Evolutionary conservation across 169 alveolate genomes (phyloP).

Genomic region (Eimeria brunetti): DNA sequence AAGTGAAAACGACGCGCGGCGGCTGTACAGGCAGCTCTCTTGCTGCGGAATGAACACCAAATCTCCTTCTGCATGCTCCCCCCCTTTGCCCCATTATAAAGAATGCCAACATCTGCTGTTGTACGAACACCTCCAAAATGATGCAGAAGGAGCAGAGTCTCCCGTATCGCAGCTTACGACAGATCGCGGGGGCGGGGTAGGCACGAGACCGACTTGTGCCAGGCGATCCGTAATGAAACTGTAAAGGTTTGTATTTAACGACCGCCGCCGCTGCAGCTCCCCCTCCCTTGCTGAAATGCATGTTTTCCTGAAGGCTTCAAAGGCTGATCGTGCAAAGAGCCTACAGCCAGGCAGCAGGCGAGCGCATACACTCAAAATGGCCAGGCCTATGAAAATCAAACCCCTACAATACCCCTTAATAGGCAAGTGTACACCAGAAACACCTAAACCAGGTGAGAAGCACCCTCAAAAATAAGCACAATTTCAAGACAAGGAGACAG

Average conservation of each 20-base stretch:
- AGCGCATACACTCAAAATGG: background rate
- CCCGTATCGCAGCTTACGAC: background rate
- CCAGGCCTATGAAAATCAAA: background rate
- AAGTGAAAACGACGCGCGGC: background rate
- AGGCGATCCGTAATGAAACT: constrained; percentile 66
- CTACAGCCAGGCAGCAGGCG: background rate
- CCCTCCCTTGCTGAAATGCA: constrained; percentile 60
- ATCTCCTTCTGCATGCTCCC: background rate
- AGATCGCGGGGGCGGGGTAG: background rate
- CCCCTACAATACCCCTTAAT: background rate
- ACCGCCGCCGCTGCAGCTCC: constrained; percentile 34
- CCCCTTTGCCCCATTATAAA: background rate
- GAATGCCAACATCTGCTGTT: background rate
- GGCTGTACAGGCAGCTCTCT: background rate
- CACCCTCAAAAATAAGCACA: background rate
- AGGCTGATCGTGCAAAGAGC: constrained; percentile 56
- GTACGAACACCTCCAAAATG: background rate
- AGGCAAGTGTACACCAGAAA: background rate
- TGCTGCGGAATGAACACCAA: background rate
- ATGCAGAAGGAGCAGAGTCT: background rate
- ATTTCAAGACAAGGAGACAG: background rate
- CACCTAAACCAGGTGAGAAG: background rate
- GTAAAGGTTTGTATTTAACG: constrained; percentile 43
- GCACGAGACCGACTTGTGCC: constrained; percentile 46
- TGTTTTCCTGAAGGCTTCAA: constrained; percentile 46